A percentile compares a stretch with the other conserved stretches of the same genome.
Conservation (phyloP, 257 asterid genomes). For the Eustoma russellianum region DNA sequence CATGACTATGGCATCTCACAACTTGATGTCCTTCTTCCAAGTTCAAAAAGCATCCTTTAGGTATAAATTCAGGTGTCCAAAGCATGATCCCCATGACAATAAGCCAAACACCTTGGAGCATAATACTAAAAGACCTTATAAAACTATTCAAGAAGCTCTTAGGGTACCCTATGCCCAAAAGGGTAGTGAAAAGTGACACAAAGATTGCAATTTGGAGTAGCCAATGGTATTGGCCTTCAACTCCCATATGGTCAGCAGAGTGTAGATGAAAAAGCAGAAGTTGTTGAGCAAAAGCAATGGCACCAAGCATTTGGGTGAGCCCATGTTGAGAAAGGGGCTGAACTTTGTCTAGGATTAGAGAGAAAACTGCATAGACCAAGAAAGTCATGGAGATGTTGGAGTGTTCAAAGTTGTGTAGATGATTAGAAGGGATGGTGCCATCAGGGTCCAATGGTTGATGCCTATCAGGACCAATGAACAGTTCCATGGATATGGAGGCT, state of each 20-base stretch:
- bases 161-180: conserved; percentile 31
- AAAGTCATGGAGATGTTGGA: conserved; percentile 61
- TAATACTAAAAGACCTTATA: conserved; percentile 36
- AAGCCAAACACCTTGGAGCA: conserved; percentile 76
- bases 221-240: conserved; percentile 85
- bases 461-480: conserved; percentile 30
- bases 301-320: conserved; percentile 47
- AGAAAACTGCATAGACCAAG: conserved; percentile 47
- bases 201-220: conserved; percentile 50
- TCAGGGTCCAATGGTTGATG: conserved; percentile 42
- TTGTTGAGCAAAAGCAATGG: conserved; percentile 59
- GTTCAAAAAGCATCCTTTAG: conserved; percentile 13
- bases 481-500: conserved; percentile 42
- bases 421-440: conserved; percentile 43
- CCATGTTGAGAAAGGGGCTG: conserved; percentile 31
- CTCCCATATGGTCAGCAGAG: conserved; percentile 70
- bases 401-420: conserved; percentile 67
- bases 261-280: conserved; percentile 69
- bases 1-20: conserved; percentile 41
- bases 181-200: conserved; percentile 32
- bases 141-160: conserved; percentile 56
- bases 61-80: conserved; percentile 57
- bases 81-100: conserved; percentile 60
- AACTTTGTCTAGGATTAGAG: conserved; percentile 36
- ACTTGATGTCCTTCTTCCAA: conserved; percentile 33